These are phyloP conservation scores for Pistacia vera DNA, from an alignment of 345 rosid genomes.

Conservation along the genomic window DNA sequence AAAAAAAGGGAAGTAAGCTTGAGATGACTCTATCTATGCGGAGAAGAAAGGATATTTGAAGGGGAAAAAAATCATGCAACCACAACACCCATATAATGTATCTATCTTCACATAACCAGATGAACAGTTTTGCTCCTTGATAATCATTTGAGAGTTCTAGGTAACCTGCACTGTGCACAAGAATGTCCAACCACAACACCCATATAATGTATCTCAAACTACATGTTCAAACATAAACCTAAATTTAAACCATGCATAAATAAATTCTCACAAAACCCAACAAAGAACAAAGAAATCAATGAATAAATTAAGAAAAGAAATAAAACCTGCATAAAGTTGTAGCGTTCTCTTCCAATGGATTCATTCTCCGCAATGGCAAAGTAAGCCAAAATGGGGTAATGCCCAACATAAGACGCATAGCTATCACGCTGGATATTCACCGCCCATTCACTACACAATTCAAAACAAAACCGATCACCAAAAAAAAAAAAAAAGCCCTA, in stretches of 20 bases:
- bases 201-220: not conserved
- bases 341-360: no score
- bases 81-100: no score
- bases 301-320: not conserved
- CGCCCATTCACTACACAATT: conserved; percentile 76
- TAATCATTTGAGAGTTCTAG: not conserved
- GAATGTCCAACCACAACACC: not conserved
- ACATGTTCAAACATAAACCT: not conserved
- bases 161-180: not conserved
- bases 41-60: no score
- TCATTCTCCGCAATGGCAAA: no score
- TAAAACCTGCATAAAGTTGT: no score
- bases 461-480: not conserved
- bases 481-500: not conserved
- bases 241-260: not conserved
- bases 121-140: not conserved
- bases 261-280: not conserved
- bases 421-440: conserved; percentile 50
- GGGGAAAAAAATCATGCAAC: no score
- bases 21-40: no score
- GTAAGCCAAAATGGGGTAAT: conserved; percentile 43
- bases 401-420: no score
- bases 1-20: no score
- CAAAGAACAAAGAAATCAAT: not conserved
- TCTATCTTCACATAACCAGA: not conserved